Conservation (phyloP, 805 yeast genomes). For the Starmerella bombi region DNA sequence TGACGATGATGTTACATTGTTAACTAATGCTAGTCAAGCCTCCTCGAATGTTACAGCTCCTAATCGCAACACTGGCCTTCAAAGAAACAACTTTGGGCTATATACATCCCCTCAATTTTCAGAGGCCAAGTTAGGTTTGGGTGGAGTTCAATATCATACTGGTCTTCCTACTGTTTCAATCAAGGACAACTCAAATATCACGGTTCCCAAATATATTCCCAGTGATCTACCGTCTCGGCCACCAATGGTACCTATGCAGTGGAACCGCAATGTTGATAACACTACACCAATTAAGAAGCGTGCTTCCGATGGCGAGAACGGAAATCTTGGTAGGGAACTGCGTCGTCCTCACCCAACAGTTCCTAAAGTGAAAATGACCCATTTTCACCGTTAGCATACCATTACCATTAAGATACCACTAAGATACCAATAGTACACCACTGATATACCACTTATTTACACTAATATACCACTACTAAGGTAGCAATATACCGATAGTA, state of each 20-base stretch:
- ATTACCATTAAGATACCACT: too few relatives aligned
- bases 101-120: background rate
- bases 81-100: too few relatives aligned
- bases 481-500: too few relatives aligned
- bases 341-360: background rate
- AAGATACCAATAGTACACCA: too few relatives aligned
- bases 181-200: background rate
- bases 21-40: background rate
- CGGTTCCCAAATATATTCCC: constrained; percentile 10
- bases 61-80: background rate
- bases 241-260: constrained; percentile 13
- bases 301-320: background rate
- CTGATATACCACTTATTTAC: too few relatives aligned
- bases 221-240: constrained; percentile 10
- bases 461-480: too few relatives aligned
- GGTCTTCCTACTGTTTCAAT: constrained; percentile 1
- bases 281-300: constrained; percentile 13
- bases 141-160: background rate
- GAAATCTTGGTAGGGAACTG: background rate
- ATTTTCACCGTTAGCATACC: background rate
- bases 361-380: background rate
- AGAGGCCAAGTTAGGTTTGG: background rate
- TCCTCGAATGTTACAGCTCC: background rate
- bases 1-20: background rate
- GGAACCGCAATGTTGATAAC: constrained; percentile 16